Evolutionary conservation across 2,329 filamentous ascomycete species (phyloP).

Genomic region (Sclerotinia sclerotiorum): DNA sequence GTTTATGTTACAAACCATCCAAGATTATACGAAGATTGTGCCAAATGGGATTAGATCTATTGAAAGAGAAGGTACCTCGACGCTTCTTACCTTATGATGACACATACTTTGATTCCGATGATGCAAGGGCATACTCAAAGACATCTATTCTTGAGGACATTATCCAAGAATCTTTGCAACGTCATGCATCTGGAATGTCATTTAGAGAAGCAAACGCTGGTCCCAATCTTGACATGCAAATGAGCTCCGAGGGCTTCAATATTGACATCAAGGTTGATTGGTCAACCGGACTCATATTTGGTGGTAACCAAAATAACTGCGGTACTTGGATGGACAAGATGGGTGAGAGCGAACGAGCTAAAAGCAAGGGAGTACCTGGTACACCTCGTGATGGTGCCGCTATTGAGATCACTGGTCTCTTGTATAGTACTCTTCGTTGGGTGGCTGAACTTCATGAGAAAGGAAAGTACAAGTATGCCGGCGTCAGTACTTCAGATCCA

Average conservation of each 20-base stretch:
- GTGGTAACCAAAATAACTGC: slow-evolving; percentile 91
- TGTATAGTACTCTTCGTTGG: slow-evolving; percentile 89
- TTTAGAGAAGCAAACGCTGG: slow-evolving; percentile 96
- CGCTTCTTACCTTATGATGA: slow-evolving; percentile 95
- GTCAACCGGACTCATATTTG: slow-evolving; percentile 86
- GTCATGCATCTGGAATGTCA: slow-evolving; percentile 85
- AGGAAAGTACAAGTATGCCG: slow-evolving; percentile 70
- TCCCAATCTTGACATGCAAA: slow-evolving; percentile 82
- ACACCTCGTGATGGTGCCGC: slow-evolving; percentile 96
- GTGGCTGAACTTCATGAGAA: slow-evolving; percentile 64
- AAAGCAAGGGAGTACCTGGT: slow-evolving; percentile 88
- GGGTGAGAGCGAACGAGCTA: slow-evolving; percentile 92
- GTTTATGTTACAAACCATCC: slow-evolving; percentile 96
- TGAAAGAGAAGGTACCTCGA: slow-evolving; percentile 75
- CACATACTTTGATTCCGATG: slow-evolving; percentile 83
- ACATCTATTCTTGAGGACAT: slow-evolving; percentile 83
- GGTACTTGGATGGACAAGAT: slow-evolving; percentile 99
- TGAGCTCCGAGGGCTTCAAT: slow-evolving; percentile 89
- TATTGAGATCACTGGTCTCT: slow-evolving; percentile 88
- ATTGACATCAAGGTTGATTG: slow-evolving; percentile 90
- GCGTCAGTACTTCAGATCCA: slow-evolving; percentile 64
- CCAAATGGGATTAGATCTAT: slow-evolving; percentile 71
- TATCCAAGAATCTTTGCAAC: slow-evolving; percentile 88
- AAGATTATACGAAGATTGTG: slow-evolving; percentile 83
- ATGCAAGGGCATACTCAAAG: slow-evolving; percentile 80